Percentiles rank a stretch among this genome's conserved stretches.
Evolutionary conservation across 352 stramenopile species (phyloP).

Genomic region (Pythium apleroticum): DNA sequence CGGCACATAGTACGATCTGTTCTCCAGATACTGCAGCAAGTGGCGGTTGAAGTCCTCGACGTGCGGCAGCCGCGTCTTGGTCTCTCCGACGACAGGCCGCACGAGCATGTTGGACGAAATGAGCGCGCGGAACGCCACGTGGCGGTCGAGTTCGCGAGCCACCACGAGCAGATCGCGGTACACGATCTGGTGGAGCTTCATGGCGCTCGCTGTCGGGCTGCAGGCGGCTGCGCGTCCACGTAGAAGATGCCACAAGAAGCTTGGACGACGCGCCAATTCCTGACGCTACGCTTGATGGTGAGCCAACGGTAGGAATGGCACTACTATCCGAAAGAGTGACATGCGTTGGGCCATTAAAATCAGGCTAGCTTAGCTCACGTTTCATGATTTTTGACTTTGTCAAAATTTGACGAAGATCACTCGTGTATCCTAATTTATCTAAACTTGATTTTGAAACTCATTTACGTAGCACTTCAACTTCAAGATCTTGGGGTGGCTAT

Average conservation of each 20-base stretch:
- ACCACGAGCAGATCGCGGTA: conserved; percentile 70
- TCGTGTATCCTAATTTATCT: too few relatives aligned
- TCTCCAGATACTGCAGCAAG: conserved; percentile 49
- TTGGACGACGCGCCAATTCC: conserved; percentile 1
- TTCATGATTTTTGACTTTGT: too few relatives aligned
- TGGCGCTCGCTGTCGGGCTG: conserved; percentile 14
- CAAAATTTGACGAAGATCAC: too few relatives aligned
- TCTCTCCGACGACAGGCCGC: conserved; percentile 30
- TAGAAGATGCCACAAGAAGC: not conserved
- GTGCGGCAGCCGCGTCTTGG: conserved; percentile 45
- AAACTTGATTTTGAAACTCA: too few relatives aligned
- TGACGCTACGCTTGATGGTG: conserved; percentile 1
- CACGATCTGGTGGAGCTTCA: conserved; percentile 52
- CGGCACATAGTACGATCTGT: conserved; percentile 70
- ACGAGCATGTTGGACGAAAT: conserved; percentile 63
- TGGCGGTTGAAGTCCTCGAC: conserved; percentile 60
- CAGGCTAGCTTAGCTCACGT: too few relatives aligned
- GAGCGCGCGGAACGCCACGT: conserved; percentile 56
- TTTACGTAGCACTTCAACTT: too few relatives aligned
- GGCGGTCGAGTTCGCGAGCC: conserved; percentile 56
- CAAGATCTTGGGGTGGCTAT: too few relatives aligned
- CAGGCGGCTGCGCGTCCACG: not conserved
- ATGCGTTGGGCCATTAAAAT: too few relatives aligned
- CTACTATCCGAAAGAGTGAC: not conserved
- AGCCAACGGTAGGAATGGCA: not conserved